A percentile compares a stretch with the other conserved stretches of the same genome.
phyloP scores from a whole-genome alignment of 805 yeast species.

The Lachancea sp. region DNA sequence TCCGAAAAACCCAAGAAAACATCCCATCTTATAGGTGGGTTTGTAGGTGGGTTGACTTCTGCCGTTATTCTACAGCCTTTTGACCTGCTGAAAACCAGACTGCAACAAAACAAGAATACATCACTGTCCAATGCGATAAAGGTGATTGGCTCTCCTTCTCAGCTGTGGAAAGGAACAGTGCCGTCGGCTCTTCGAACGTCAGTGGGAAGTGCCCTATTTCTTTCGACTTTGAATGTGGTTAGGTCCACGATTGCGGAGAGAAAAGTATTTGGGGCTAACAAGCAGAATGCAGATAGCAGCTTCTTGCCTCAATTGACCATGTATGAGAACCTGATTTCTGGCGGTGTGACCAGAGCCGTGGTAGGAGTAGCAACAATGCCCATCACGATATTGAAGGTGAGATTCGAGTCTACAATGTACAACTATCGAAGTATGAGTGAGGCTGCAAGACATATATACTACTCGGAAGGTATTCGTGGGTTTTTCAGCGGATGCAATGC shows the following conservation, averaged over 20 bases:
- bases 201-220: conserved; percentile 80
- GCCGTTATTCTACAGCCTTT: conserved; percentile 80
- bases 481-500: conserved; percentile 86
- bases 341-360: conserved; percentile 68
- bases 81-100: conserved; percentile 79
- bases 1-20: conserved; percentile 16
- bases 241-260: conserved; percentile 45
- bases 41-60: conserved; percentile 75
- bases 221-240: conserved; percentile 60
- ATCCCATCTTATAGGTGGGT: conserved; percentile 70
- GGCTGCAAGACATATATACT: conserved; percentile 53
- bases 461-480: conserved; percentile 50
- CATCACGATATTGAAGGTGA: conserved; percentile 79
- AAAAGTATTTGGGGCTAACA: conserved; percentile 7
- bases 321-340: conserved; percentile 63
- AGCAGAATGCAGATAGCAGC: conserved; percentile 27
- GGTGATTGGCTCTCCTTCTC: conserved; percentile 36
- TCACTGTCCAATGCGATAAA: conserved; percentile 31
- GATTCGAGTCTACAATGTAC: conserved; percentile 79
- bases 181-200: conserved; percentile 90
- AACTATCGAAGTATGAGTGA: conserved; percentile 56
- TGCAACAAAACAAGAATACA: conserved; percentile 51
- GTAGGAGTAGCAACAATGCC: conserved; percentile 95
- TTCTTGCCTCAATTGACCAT: conserved; percentile 65
- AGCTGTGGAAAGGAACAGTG: conserved; percentile 88